A percentile compares a stretch with the other conserved stretches of the same genome.
phyloP scores from a whole-genome alignment of 306 rosid species.

The Inga laurina region DNA sequence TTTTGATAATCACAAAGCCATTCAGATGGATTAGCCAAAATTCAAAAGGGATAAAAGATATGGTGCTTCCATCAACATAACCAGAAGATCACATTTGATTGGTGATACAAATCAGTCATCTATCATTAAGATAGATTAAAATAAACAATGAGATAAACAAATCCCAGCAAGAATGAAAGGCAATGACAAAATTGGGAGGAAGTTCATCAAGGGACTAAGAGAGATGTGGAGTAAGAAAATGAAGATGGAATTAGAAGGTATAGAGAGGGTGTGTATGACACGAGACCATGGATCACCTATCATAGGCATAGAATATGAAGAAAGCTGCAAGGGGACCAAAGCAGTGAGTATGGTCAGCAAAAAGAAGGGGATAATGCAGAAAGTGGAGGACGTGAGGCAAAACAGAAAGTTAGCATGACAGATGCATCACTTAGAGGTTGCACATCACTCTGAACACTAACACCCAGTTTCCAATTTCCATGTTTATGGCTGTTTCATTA shows the following conservation, averaged over 20 bases:
- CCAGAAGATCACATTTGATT: neutral
- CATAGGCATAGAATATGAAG: neutral
- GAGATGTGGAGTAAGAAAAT: neutral
- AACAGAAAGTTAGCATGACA: neutral
- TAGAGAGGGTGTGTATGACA: neutral
- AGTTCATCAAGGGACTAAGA: neutral
- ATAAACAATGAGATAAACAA: neutral
- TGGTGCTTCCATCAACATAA: constrained; percentile 7
- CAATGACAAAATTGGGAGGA: neutral
- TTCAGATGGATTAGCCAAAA: neutral
- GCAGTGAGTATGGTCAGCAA: neutral
- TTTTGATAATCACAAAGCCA: neutral
- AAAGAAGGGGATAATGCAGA: neutral
- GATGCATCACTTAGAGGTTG: neutral
- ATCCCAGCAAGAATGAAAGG: constrained; percentile 3
- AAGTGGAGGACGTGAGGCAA: neutral
- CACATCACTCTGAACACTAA: neutral
- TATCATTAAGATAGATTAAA: neutral
- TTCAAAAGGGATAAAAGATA: constrained; percentile 15
- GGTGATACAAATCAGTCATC: neutral
- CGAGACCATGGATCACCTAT: no score
- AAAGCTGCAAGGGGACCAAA: neutral
- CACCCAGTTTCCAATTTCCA: neutral
- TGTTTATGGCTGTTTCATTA: neutral
- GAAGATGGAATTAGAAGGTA: neutral